These are phyloP conservation scores for Allium fistulosum DNA, from an alignment of 106 monocot genomes.

Conservation along the genomic window DNA sequence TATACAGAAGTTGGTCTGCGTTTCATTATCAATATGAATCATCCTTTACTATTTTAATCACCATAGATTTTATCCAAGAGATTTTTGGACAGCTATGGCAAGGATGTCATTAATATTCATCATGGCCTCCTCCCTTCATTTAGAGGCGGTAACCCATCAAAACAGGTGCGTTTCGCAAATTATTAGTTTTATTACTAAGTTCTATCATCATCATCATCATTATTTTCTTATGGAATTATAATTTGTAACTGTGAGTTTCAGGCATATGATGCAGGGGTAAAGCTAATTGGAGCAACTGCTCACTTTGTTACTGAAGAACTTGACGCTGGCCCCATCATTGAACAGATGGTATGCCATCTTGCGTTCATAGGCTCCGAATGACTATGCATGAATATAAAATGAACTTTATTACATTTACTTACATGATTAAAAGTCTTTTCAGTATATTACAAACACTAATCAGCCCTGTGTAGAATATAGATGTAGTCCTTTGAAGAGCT, in stretches of 20 bases:
- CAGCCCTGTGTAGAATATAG: no score
- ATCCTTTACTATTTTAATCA: background rate
- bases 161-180: slow-evolving; percentile 39
- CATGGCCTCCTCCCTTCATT: slow-evolving; percentile 99
- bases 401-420: no score
- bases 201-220: no score
- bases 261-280: slow-evolving; percentile 96
- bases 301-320: slow-evolving; percentile 89
- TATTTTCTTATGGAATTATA: background rate
- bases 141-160: slow-evolving; percentile 82
- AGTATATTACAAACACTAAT: no score
- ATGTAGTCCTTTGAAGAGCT: no score
- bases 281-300: slow-evolving; percentile 89
- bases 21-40: no score
- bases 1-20: no score
- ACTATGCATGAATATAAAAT: no score
- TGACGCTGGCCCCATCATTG: slow-evolving; percentile 89
- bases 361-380: background rate
- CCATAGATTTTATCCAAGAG: slow-evolving; percentile 63
- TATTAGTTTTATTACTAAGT: background rate
- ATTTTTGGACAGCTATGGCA: slow-evolving; percentile 73
- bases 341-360: slow-evolving; percentile 64
- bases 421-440: no score
- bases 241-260: slow-evolving; percentile 16
- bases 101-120: slow-evolving; percentile 97